phyloP scores from a whole-genome alignment of 2,329 filamentous ascomycete genomes.

The Arthrobotrys conoides region DNA sequence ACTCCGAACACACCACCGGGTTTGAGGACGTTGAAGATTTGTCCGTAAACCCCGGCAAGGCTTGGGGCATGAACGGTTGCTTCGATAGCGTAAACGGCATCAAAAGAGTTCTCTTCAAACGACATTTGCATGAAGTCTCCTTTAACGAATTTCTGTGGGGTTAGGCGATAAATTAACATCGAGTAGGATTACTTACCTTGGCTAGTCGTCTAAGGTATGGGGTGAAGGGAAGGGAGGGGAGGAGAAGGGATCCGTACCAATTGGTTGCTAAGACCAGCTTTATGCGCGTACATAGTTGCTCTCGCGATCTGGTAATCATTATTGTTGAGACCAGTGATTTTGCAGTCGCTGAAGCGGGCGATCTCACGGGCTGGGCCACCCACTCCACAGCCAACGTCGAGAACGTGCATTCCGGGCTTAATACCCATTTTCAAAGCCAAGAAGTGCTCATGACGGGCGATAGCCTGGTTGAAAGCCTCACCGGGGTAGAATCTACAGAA shows the following conservation, averaged over 20 bases:
- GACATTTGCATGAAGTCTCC: slow-evolving; percentile 99
- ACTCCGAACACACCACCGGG: slow-evolving; percentile 95
- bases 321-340: slow-evolving; percentile 95
- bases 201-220: neutral
- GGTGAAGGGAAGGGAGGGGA: neutral
- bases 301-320: slow-evolving; percentile 99
- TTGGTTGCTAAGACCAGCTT: slow-evolving; percentile 84
- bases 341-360: slow-evolving; percentile 91
- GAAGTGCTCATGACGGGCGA: slow-evolving; percentile 98
- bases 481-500: slow-evolving; percentile 93
- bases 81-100: slow-evolving; percentile 97
- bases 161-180: slow-evolving; percentile 7
- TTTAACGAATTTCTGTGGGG: slow-evolving; percentile 79
- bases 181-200: neutral
- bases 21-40: slow-evolving; percentile 96
- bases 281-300: slow-evolving; percentile 84
- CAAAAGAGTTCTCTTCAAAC: slow-evolving; percentile 91
- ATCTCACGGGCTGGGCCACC: slow-evolving; percentile 96
- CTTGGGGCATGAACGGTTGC: slow-evolving; percentile 94
- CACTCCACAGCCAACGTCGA: slow-evolving; percentile 97
- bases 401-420: slow-evolving; percentile 86
- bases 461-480: slow-evolving; percentile 90
- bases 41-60: slow-evolving; percentile 90
- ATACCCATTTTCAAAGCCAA: slow-evolving; percentile 90
- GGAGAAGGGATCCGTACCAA: slow-evolving; percentile 67